Base-by-base conservation (phyloP, 106 monocot species). In the Alisma plantagoaquatica region DNA sequence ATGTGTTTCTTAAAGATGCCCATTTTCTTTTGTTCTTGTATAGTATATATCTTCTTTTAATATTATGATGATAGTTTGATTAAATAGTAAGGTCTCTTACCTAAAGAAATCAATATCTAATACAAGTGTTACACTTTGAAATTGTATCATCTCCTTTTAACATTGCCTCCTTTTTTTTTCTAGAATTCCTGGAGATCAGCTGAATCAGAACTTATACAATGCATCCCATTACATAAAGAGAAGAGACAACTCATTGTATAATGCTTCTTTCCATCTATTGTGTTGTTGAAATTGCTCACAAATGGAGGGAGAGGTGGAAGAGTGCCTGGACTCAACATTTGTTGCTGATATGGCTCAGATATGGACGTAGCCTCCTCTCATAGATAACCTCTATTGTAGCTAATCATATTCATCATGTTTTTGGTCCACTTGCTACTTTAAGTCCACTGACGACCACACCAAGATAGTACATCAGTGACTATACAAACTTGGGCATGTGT, bases 391-490 rank as follows among this genome's bases (percentile, higher is more conserved):
- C 62, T 72, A 89, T 0, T 96, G 96, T 53, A 89, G 96, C 26
- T 78, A 81, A 51, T 96, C 88, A 89, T 96, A 96, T 69, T 61
- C 76, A 23, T 65, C 78, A 4, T 54, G 68, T 7, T 78, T 96
- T 68, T 51, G 79, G 6, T 57, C 73, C 43, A 79, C 78, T 44
- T 96, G 89, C 71, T 96, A 89, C 68, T 96, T 96, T 60, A 96
- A 96, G 60, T 96, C 96, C 53, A 96, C 96, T 29, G 96, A 96
- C 53, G 88, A 89, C 10, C 96, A 96, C 69, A 58, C 72, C 56
- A 88, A 2, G 96, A 96, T 63, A 89, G 89, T 68, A 81, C 89
- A 89, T 96, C 96, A 29, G 89, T 84, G 69, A 96, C 96, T 16
- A 96, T 96, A 57, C 96, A 88, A 6, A 85, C 89, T 46, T 96